phyloP scores from a whole-genome alignment of 1,139 yeast genomes.

The Geotrichum histeridarum region DNA sequence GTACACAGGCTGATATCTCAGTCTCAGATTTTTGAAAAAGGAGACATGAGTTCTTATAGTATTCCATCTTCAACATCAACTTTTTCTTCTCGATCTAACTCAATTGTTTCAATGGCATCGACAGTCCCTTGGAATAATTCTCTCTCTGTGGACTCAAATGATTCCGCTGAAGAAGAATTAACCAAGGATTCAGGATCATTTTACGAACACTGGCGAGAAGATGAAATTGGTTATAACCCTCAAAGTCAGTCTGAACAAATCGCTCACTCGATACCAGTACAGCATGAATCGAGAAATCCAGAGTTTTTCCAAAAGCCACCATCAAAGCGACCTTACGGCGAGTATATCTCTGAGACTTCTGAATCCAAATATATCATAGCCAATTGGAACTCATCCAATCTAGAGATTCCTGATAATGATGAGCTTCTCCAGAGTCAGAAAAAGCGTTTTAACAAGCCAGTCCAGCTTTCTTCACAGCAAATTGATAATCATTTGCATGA shows the following conservation, averaged over 20 bases:
- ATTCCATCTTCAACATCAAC: not conserved
- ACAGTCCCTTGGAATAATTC: not conserved
- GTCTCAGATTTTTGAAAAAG: not conserved
- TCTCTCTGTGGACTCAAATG: too few relatives aligned
- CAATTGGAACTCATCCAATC: constrained; percentile 41
- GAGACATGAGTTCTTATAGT: not conserved
- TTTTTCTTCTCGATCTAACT: constrained; percentile 3
- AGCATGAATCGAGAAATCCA: not conserved
- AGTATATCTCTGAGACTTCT: not conserved
- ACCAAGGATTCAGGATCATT: not conserved
- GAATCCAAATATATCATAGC: constrained; percentile 23
- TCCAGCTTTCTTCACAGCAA: not conserved
- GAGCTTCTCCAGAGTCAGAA: constrained; percentile 36
- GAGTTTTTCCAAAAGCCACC: not conserved
- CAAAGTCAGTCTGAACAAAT: too few relatives aligned
- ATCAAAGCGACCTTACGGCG: not conserved
- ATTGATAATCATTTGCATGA: not conserved
- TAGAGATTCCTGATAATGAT: constrained; percentile 30
- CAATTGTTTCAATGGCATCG: constrained; percentile 4
- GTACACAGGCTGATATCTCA: too few relatives aligned
- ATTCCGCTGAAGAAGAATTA: too few relatives aligned
- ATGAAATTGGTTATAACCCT: not conserved
- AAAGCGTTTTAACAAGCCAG: constrained; percentile 28
- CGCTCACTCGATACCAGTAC: too few relatives aligned
- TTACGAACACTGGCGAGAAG: not conserved